Conservation (phyloP, 2,329 filamentous ascomycete species). For the Xylariaceae sp. region DNA sequence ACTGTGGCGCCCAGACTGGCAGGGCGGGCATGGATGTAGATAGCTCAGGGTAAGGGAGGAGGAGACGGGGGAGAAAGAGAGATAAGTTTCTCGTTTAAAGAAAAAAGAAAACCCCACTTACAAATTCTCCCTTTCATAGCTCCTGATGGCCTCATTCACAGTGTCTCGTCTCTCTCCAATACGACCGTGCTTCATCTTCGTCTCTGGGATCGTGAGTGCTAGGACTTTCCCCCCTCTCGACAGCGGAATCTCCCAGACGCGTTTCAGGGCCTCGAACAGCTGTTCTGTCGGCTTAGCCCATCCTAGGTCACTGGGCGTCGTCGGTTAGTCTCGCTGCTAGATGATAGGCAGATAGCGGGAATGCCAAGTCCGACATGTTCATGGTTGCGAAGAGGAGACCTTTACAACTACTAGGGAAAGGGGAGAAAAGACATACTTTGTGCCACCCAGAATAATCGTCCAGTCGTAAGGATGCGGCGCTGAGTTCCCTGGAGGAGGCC, state of each 20-base stretch:
- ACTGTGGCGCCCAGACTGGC: too few relatives aligned
- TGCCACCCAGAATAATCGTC: constrained; percentile 59
- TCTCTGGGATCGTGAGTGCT: constrained; percentile 58
- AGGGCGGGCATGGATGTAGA: too few relatives aligned
- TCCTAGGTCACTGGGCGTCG: constrained; percentile 43
- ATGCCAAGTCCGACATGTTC: too few relatives aligned
- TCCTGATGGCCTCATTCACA: constrained; percentile 50
- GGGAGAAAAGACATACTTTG: constrained; percentile 45
- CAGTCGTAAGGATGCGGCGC: constrained; percentile 39
- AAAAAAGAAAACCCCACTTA: constrained; percentile 32
- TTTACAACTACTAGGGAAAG: neutral
- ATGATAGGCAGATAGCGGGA: too few relatives aligned
- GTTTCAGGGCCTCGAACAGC: constrained; percentile 46
- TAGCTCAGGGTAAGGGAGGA: too few relatives aligned
- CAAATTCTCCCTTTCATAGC: constrained; percentile 46
- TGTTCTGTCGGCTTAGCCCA: constrained; percentile 33
- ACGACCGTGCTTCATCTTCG: constrained; percentile 27
- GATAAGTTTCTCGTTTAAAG: neutral
- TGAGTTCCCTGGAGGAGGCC: constrained; percentile 2
- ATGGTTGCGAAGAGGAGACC: neutral
- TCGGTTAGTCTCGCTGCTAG: too few relatives aligned
- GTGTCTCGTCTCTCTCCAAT: constrained; percentile 35
- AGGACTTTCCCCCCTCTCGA: constrained; percentile 49
- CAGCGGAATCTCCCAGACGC: constrained; percentile 47
- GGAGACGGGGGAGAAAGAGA: neutral